Conservation (phyloP, 768 basidiomycete species). For the Pluteus cervinus region DNA sequence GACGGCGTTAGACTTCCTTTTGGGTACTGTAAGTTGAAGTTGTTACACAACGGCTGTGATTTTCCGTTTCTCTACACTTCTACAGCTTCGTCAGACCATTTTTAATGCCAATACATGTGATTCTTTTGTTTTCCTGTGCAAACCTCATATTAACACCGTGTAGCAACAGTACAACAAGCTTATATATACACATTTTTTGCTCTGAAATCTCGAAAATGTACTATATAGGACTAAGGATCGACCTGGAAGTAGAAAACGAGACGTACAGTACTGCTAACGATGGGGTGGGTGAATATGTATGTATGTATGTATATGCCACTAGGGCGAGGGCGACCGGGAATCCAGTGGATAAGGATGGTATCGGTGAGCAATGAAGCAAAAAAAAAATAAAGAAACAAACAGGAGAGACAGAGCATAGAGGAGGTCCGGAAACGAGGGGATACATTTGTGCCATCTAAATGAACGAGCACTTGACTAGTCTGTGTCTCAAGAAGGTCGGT, state of each 20-base stretch:
- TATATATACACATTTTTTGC: slow-evolving; percentile 13
- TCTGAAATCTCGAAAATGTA: too few relatives aligned
- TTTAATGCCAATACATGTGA: neutral
- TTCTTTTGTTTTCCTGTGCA: slow-evolving; percentile 5
- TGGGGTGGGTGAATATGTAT: neutral
- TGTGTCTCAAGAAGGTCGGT: slow-evolving; percentile 14
- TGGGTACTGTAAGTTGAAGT: too few relatives aligned
- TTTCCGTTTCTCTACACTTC: slow-evolving; percentile 5
- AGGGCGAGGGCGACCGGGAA: neutral
- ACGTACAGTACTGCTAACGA: too few relatives aligned
- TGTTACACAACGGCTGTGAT: neutral
- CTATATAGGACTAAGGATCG: too few relatives aligned
- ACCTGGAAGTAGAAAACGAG: too few relatives aligned
- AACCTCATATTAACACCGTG: slow-evolving; percentile 13
- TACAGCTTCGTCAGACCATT: slow-evolving; percentile 1
- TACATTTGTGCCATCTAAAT: neutral
- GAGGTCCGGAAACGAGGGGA: slow-evolving; percentile 3
- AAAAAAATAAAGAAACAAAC: slow-evolving; percentile 10
- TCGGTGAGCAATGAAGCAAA: slow-evolving; percentile 3
- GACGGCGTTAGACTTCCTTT: slow-evolving; percentile 44
- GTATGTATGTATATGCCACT: neutral
- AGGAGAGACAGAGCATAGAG: slow-evolving; percentile 19
- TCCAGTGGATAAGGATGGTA: slow-evolving; percentile 1
- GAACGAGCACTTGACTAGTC: too few relatives aligned
- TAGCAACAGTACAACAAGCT: slow-evolving; percentile 21